Conservation (phyloP, 148 eudicot genomes). For the Cornus florida region DNA sequence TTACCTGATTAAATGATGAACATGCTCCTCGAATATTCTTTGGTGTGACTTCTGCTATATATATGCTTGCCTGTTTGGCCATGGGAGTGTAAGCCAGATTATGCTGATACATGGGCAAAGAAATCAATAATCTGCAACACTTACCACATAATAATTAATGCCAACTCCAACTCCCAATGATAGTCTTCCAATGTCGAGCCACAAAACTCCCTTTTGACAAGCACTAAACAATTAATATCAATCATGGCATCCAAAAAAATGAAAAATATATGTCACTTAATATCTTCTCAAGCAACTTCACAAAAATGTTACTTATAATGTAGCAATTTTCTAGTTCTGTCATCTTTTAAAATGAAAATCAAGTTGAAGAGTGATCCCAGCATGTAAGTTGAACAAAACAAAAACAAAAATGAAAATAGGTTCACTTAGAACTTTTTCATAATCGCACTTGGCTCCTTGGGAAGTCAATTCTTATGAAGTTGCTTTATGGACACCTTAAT, state of each 20-base stretch:
- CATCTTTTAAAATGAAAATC: no score
- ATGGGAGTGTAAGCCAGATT: not conserved
- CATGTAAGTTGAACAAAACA: no score
- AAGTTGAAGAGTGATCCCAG: no score
- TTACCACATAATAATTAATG: conserved; percentile 35
- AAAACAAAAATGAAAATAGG: no score
- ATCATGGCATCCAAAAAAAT: not conserved
- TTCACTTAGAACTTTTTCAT: no score
- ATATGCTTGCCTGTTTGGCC: conserved; percentile 39
- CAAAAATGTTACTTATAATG: no score
- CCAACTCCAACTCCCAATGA: conserved; percentile 42
- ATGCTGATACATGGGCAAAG: not conserved
- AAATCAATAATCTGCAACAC: not conserved
- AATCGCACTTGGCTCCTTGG: no score
- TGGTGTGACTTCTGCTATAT: conserved; percentile 53
- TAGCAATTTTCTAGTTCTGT: no score
- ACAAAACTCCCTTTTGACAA: conserved; percentile 37
- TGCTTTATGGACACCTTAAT: no score
- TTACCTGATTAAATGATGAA: conserved; percentile 19
- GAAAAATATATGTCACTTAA: not conserved
- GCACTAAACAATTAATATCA: no score
- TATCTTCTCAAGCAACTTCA: no score
- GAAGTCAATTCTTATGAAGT: no score
- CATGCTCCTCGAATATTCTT: conserved; percentile 46
- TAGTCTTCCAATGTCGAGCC: conserved; percentile 48